A percentile compares a stretch with the other conserved stretches of the same genome.
These are phyloP conservation scores for Diaporthe longicolla DNA, from an alignment of 2,329 filamentous ascomycete species.

Conservation along the genomic window DNA sequence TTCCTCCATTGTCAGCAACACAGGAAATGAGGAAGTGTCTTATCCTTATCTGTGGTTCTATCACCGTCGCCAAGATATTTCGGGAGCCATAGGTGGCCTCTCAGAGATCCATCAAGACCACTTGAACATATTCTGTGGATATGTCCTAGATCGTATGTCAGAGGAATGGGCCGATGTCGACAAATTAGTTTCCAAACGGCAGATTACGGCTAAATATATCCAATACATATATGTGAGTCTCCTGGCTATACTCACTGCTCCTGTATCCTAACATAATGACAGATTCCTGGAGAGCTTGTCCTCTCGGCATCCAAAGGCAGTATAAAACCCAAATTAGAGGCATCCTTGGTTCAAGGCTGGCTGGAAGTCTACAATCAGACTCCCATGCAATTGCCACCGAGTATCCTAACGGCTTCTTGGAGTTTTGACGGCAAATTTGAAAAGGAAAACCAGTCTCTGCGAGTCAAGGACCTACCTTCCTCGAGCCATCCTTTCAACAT, in stretches of 20 bases:
- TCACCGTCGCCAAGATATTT: not conserved
- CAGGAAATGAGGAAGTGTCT: not conserved
- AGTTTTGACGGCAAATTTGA: not conserved
- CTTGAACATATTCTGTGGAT: not conserved
- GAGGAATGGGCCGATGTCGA: not conserved
- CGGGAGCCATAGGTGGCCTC: not conserved
- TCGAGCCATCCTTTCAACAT: not conserved
- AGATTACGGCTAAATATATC: not conserved
- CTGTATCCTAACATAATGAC: not conserved
- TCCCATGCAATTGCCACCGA: not conserved
- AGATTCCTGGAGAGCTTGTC: not conserved
- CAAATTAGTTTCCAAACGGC: not conserved
- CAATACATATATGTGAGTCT: not conserved
- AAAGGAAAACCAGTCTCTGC: not conserved
- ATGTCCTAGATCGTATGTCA: not conserved
- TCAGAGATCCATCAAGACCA: not conserved
- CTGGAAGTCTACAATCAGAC: rapidly evolving
- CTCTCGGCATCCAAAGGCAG: not conserved
- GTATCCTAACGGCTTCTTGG: not conserved
- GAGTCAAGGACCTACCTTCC: not conserved
- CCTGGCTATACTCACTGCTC: too few species aligned
- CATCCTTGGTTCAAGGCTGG: not conserved
- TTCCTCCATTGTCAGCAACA: not conserved
- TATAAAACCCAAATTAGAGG: not conserved
- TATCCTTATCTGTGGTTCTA: slow-evolving; percentile 1